phyloP scores from a whole-genome alignment of 2,329 filamentous ascomycete species.

The Mariannaea sp. region DNA sequence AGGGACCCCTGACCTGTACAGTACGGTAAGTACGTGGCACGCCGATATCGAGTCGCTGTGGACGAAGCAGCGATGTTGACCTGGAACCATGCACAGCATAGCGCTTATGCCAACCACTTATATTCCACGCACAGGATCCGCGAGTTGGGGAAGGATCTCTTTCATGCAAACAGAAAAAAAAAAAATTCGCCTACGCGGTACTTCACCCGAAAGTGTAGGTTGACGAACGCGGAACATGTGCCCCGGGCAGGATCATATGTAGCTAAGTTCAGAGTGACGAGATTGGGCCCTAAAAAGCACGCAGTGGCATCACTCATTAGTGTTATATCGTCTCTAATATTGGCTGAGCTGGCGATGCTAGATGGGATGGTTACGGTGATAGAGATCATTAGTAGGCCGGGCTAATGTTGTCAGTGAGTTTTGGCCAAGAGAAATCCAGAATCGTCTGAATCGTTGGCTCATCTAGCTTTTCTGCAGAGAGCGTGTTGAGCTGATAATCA shows the following conservation, averaged over 20 bases:
- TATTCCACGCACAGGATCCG: slow-evolving; percentile 5
- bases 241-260: slow-evolving; percentile 1
- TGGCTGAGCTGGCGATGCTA: background rate
- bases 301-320: background rate
- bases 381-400: background rate
- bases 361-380: background rate
- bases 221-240: slow-evolving; percentile 2
- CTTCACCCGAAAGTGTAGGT: slow-evolving; percentile 8
- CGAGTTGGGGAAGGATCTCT: slow-evolving; percentile 1
- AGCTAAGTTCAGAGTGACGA: background rate
- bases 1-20: slow-evolving; percentile 23
- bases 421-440: too few relatives aligned
- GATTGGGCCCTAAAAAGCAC: background rate
- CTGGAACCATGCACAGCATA: slow-evolving; percentile 20
- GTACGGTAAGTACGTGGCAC: slow-evolving; percentile 19
- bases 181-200: too few relatives aligned
- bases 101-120: slow-evolving; percentile 19
- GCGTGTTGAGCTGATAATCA: too few relatives aligned
- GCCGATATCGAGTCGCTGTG: slow-evolving; percentile 18
- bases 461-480: background rate
- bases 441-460: too few relatives aligned
- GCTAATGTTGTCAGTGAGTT: too few relatives aligned
- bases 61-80: slow-evolving; percentile 10
- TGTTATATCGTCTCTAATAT: background rate
- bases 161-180: slow-evolving; percentile 5